Evolutionary conservation across 164 flowering plant genomes (phyloP), one percentile per base, ranked within the genome.

Genomic region (Nelumbo lutea): DNA sequence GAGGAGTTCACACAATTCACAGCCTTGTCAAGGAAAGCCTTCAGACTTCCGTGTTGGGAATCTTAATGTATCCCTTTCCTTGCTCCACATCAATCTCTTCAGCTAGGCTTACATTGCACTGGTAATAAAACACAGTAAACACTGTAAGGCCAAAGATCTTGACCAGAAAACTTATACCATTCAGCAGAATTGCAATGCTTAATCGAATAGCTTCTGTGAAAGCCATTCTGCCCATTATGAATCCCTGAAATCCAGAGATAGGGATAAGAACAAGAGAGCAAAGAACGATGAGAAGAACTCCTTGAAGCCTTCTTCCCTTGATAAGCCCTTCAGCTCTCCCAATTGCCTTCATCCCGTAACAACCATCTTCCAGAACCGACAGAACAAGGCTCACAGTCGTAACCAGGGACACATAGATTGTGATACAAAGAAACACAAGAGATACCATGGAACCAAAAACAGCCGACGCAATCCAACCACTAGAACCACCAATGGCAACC

Each of bases 351-450:
- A 27, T 27, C 27, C 27, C 27, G 27, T 27, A 27, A 27, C 27
- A 27, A 27, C 27, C 58, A 40, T 73, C 79, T 71, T 80, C 85
- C 1, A 78, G 8, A 2, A 80, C 79, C 0, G 81, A 79, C 64
- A 76, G 61, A 1, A 78, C 81, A 9, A 80, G 45, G 53, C 81
- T 51, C 66, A 77, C 50, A 5, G 9, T 66, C 77, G 75, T 77
- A 60, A 60, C 41, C 39, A 73, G 64, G 3, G 71, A 1, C 42
- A 77, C 45, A 46, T 74, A 70, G 7, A 62, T 3, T 42, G 48
- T 69, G 13, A 72, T 39, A 14, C 74, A 3, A 5, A 45, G 8
- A 1, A 75, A 72, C 0, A 57, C 0, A 44, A 57, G 7, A 47
- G 42, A 6, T 15, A 66, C 10, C 7, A 66, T 10, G 38, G 57